These are phyloP conservation scores for Fermentozyma sake DNA, from an alignment of 1,139 yeast species.

Conservation along the genomic window DNA sequence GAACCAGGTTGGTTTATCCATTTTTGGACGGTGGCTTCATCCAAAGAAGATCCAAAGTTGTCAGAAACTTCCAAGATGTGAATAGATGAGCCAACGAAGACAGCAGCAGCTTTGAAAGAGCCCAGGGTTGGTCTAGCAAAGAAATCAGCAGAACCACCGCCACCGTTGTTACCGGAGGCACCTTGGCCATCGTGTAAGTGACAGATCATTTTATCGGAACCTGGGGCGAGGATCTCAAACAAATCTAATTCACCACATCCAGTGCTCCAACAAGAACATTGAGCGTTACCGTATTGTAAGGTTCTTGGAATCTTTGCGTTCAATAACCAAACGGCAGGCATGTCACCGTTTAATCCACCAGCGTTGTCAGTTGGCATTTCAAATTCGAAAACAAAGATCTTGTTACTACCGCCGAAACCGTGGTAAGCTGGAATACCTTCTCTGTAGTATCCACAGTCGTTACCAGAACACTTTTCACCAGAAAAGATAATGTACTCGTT, in stretches of 20 bases:
- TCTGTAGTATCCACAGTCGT: constrained; percentile 68
- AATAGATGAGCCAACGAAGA: constrained; percentile 54
- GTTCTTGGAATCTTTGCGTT: constrained; percentile 80
- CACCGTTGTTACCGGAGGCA: constrained; percentile 31
- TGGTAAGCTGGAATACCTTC: constrained; percentile 68
- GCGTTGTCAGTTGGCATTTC: constrained; percentile 50
- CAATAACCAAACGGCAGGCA: constrained; percentile 79
- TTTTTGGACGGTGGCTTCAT: constrained; percentile 45
- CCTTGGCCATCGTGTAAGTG: constrained; percentile 87
- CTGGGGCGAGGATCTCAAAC: constrained; percentile 66
- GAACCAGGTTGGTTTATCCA: constrained; percentile 58
- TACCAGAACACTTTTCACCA: constrained; percentile 46
- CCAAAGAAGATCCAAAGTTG: constrained; percentile 51
- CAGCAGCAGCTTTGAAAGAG: constrained; percentile 85
- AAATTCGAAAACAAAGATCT: constrained; percentile 71
- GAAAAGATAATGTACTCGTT: constrained; percentile 61
- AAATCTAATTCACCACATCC: constrained; percentile 85
- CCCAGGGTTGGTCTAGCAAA: constrained; percentile 76
- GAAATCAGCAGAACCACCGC: constrained; percentile 88
- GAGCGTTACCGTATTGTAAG: constrained; percentile 58
- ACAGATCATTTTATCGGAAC: constrained; percentile 68
- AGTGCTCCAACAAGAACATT: constrained; percentile 72
- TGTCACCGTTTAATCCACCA: constrained; percentile 41
- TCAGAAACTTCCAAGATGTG: constrained; percentile 59
- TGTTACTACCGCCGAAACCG: constrained; percentile 61